phyloP scores from a whole-genome alignment of 2,329 filamentous ascomycete genomes.

The Teratosphaeria pseudoeucalypti region DNA sequence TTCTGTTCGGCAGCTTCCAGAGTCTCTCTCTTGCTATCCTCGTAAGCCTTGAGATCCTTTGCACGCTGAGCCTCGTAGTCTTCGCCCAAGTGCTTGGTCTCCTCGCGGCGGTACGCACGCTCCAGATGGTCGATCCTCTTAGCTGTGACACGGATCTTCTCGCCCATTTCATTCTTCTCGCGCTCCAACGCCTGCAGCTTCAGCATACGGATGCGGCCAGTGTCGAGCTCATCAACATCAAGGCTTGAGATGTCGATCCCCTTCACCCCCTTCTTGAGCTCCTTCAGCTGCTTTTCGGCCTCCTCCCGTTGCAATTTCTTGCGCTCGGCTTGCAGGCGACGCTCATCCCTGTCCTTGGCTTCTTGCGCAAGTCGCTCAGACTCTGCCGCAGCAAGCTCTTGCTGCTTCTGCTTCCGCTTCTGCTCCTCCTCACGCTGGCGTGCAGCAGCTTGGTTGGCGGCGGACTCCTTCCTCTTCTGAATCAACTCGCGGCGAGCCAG shows the following conservation, averaged over 20 bases:
- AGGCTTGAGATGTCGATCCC: slow-evolving; percentile 76
- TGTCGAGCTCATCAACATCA: slow-evolving; percentile 59
- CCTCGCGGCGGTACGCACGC: slow-evolving; percentile 91
- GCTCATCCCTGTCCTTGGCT: slow-evolving; percentile 79
- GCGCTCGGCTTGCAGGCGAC: slow-evolving; percentile 74
- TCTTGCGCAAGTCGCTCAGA: slow-evolving; percentile 82
- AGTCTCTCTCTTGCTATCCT: slow-evolving; percentile 65
- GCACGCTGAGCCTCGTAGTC: slow-evolving; percentile 80
- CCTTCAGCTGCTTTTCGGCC: slow-evolving; percentile 78
- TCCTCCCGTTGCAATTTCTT: slow-evolving; percentile 53
- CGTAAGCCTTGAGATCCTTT: slow-evolving; percentile 67
- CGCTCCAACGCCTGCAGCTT: slow-evolving; percentile 94
- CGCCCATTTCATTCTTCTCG: slow-evolving; percentile 92
- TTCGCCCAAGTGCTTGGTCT: slow-evolving; percentile 76
- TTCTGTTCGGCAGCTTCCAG: slow-evolving; percentile 73
- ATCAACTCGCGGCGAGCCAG: slow-evolving; percentile 83
- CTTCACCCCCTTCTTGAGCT: slow-evolving; percentile 83
- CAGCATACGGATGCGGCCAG: slow-evolving; percentile 68
- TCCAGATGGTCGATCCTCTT: slow-evolving; percentile 97
- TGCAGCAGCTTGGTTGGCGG: slow-evolving; percentile 75
- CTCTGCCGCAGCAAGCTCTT: slow-evolving; percentile 83
- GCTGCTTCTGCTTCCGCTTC: slow-evolving; percentile 72
- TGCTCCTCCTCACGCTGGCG: slow-evolving; percentile 89
- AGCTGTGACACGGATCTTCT: slow-evolving; percentile 80
- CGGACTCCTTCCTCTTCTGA: slow-evolving; percentile 92